Evolutionary conservation across 192 early-diverging fungal genomes (phyloP), one percentile per base, ranked within the genome.

Genomic region (Umbelopsis ramanniana): DNA sequence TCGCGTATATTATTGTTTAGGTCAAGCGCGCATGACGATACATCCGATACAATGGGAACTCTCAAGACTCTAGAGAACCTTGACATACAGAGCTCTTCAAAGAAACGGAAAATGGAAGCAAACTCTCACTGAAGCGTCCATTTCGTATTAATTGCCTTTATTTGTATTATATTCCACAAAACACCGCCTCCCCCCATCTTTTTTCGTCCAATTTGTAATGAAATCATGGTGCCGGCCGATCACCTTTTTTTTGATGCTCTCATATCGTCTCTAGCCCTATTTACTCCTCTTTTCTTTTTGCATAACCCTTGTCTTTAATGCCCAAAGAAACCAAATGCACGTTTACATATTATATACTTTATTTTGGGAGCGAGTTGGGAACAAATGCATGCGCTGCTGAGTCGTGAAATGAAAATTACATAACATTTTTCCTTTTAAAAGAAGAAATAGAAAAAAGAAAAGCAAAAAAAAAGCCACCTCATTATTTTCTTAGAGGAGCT

Each of bases 61-160:
- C 26, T 63, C 15, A 17, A 63, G n/a, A 63, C 57, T 29, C 17
- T 63, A 63, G 29, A 63, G 33, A 63, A 63, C 33, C 33, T 63
- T 12, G 57, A 63, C 17, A 37, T 63, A 17, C 57, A 63, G 37
- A 35, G 57, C 57, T 63, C 57, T 12, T 63, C 57, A 5, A 63
- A 63, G 17, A 63, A 63, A 26, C 26, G 57, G 17, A 63, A 63
- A 37, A 63, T 63, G 57, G 57, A 63, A 37, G 17, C 7, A n/a
- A 5, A 6, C 57, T 63, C 17, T 37, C 24, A 37, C 11, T 29
- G 29, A 29, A 1, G 11, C 53, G 6, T 55, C 23, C 54, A 15
- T 33, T 14, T 26, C 23, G 12, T 33, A 33, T 29, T 24, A 15
- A 12, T 10, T 57, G 23, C 11, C 14, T 33, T 14, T 57, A 19